phyloP scores from a whole-genome alignment of 495 filamentous ascomycete genomes.

The Aspergillus baeticus region DNA sequence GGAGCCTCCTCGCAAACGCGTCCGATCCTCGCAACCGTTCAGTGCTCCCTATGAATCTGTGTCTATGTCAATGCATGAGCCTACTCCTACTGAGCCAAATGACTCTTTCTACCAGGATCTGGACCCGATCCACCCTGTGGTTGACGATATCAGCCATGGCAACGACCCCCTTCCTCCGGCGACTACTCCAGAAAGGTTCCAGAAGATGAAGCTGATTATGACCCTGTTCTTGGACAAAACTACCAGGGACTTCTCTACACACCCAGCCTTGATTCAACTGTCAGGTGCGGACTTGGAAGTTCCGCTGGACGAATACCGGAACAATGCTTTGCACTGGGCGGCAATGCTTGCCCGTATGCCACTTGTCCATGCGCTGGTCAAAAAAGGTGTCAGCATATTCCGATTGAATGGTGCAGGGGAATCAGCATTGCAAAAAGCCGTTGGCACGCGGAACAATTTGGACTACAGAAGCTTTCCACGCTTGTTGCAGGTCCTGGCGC shows the following conservation, averaged over 20 bases:
- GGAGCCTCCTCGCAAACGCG: slow-evolving; percentile 85
- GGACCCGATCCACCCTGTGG: slow-evolving; percentile 48
- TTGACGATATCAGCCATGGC: slow-evolving; percentile 55
- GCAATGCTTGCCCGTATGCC: slow-evolving; percentile 85
- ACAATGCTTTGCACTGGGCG: slow-evolving; percentile 96
- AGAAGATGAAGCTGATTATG: slow-evolving; percentile 77
- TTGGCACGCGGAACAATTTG: slow-evolving; percentile 84
- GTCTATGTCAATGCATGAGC: slow-evolving; percentile 42
- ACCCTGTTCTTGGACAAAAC: slow-evolving; percentile 79
- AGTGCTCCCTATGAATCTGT: slow-evolving; percentile 38
- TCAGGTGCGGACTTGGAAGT: slow-evolving; percentile 83
- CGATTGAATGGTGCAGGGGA: slow-evolving; percentile 86
- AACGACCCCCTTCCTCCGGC: slow-evolving; percentile 70
- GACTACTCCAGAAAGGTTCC: slow-evolving; percentile 61
- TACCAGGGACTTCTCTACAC: slow-evolving; percentile 60
- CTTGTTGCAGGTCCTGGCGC: slow-evolving; percentile 79
- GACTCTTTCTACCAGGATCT: slow-evolving; percentile 76
- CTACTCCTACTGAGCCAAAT: slow-evolving; percentile 83
- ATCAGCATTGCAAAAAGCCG: slow-evolving; percentile 86
- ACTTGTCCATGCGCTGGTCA: slow-evolving; percentile 74
- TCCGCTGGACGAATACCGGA: slow-evolving; percentile 80
- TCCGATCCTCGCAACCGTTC: slow-evolving; percentile 50
- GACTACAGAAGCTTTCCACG: slow-evolving; percentile 81
- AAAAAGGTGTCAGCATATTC: slow-evolving; percentile 78
- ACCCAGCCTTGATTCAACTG: slow-evolving; percentile 66